phyloP scores from a whole-genome alignment of 208 protist species.

The Strigomonas culicis region DNA sequence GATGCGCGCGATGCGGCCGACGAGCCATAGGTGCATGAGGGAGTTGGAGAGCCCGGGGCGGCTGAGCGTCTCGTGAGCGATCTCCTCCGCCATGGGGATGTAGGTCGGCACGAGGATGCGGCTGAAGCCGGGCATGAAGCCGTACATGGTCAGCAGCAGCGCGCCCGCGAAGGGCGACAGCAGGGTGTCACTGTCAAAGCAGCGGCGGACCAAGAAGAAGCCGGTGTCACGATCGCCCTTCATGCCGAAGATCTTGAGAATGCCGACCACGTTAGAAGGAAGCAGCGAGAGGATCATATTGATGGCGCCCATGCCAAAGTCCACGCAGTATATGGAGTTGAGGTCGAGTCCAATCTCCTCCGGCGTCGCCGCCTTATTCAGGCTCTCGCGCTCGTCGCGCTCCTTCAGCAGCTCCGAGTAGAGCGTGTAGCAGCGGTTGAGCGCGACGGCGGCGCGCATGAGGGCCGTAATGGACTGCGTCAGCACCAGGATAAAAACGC shows the following conservation, averaged over 20 bases:
- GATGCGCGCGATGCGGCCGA: constrained; percentile 42
- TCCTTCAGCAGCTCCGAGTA: constrained; percentile 30
- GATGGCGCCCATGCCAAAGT: constrained; percentile 41
- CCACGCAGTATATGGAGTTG: constrained; percentile 53
- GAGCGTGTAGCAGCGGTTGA: constrained; percentile 32
- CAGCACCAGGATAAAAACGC: constrained; percentile 38
- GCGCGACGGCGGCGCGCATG: constrained; percentile 21
- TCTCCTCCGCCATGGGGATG: constrained; percentile 24
- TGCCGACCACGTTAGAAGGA: constrained; percentile 21
- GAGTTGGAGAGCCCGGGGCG: constrained; percentile 28
- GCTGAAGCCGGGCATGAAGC: constrained; percentile 33
- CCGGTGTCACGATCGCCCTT: constrained; percentile 42
- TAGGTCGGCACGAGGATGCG: constrained; percentile 23
- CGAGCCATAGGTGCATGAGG: constrained; percentile 55
- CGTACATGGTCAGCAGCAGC: constrained; percentile 38
- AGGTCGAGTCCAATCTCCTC: constrained; percentile 39
- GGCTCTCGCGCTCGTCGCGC: constrained; percentile 17
- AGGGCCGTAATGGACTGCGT: constrained; percentile 44
- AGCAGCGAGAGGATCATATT: constrained; percentile 46
- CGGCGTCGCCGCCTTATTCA: constrained; percentile 19
- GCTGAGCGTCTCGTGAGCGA: constrained; percentile 19
- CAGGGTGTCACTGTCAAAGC: constrained; percentile 51
- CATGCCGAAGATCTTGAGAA: constrained; percentile 52
- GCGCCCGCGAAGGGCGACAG: constrained; percentile 52
- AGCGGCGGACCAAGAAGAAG: constrained; percentile 27